These are phyloP conservation scores for Nyctanthes arbortristis DNA, from an alignment of 257 asterid species.

Conservation along the genomic window DNA sequence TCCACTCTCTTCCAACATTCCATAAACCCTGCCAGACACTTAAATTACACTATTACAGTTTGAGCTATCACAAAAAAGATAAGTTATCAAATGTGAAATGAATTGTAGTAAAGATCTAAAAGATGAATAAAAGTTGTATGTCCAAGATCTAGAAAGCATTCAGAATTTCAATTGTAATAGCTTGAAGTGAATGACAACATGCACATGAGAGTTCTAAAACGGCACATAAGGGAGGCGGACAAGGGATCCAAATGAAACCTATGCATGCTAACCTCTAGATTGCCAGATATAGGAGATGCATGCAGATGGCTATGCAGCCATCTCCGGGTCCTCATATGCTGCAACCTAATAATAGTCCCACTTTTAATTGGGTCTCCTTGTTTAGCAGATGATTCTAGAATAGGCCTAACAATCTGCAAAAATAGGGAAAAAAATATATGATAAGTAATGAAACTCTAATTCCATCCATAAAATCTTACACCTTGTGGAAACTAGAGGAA, in stretches of 20 bases:
- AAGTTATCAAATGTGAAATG: no score
- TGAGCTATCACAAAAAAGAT: no score
- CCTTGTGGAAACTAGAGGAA: background rate
- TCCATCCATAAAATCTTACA: background rate
- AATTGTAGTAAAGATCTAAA: no score
- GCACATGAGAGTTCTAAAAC: background rate
- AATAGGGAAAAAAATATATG: constrained; percentile 11
- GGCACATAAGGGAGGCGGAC: background rate
- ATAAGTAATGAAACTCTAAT: background rate
- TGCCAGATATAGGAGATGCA: constrained; percentile 95
- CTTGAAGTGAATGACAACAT: no score
- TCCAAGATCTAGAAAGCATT: no score
- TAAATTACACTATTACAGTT: no score
- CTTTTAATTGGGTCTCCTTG: constrained; percentile 85
- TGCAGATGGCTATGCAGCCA: constrained; percentile 99
- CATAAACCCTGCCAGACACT: no score
- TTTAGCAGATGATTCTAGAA: constrained; percentile 57
- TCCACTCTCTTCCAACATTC: no score
- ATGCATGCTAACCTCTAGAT: constrained; percentile 74
- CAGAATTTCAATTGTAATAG: no score
- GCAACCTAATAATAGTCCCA: constrained; percentile 71
- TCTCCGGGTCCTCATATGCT: constrained; percentile 84
- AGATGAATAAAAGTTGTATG: no score
- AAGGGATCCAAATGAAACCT: background rate
- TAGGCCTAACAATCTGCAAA: constrained; percentile 73